Evolutionary conservation across 2,329 filamentous ascomycete genomes (phyloP).

Genomic region (Ophiostoma fasciatum): DNA sequence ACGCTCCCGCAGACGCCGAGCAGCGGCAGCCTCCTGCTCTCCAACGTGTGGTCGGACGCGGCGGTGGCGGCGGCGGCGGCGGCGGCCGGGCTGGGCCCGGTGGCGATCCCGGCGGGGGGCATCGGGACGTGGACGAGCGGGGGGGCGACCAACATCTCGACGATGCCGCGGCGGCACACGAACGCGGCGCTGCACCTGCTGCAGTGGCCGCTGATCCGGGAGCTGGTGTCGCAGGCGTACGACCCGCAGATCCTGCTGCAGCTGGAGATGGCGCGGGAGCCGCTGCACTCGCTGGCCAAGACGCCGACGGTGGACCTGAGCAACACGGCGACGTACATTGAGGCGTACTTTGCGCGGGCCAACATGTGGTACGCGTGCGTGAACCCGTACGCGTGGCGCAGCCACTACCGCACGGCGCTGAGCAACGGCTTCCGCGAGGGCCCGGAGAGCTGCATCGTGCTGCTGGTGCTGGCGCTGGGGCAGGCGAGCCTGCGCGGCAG

Average conservation of each 20-base stretch:
- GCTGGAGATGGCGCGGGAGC: conserved; percentile 64
- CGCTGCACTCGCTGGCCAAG: conserved; percentile 52
- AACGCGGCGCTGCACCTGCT: conserved; percentile 66
- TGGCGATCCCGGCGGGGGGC: conserved; percentile 45
- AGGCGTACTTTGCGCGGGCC: conserved; percentile 66
- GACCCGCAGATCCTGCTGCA: conserved; percentile 71
- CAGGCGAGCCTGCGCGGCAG: conserved; percentile 62
- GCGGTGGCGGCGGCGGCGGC: conserved; percentile 13
- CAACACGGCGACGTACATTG: conserved; percentile 59
- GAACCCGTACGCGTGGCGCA: conserved; percentile 66
- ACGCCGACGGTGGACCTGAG: conserved; percentile 55
- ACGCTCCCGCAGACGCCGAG: conserved; percentile 46
- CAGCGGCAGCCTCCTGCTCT: conserved; percentile 32
- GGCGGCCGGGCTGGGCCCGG: conserved; percentile 23
- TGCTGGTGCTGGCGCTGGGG: conserved; percentile 63
- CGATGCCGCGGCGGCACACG: conserved; percentile 74
- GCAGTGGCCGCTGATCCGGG: conserved; percentile 67
- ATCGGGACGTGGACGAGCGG: conserved; percentile 53
- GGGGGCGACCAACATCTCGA: conserved; percentile 51
- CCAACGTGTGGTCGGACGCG: conserved; percentile 26
- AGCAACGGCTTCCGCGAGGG: conserved; percentile 65
- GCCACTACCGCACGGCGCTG: conserved; percentile 59
- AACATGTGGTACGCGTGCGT: conserved; percentile 81
- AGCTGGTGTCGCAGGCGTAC: conserved; percentile 62
- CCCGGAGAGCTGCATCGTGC: conserved; percentile 67